Percentiles rank a stretch among this genome's conserved stretches.
Evolutionary conservation across 1,139 yeast genomes (phyloP).

Genomic region (Taphrina wiesneri): DNA sequence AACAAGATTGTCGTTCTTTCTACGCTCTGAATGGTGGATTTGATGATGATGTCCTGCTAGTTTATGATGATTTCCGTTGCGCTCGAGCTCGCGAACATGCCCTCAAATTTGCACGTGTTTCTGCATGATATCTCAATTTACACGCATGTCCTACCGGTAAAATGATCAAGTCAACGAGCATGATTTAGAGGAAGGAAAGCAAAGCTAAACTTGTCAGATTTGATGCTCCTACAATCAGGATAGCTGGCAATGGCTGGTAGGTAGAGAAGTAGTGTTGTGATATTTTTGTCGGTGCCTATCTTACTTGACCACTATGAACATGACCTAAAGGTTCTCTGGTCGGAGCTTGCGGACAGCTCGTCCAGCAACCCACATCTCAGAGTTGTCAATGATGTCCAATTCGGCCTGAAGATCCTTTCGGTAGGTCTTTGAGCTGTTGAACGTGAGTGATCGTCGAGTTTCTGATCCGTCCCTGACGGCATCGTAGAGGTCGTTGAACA

Average conservation of each 20-base stretch:
- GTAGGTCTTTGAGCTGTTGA: slow-evolving; percentile 97
- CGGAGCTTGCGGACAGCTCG: slow-evolving; percentile 99
- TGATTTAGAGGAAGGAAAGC: too few relatives aligned
- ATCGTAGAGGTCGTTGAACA: slow-evolving; percentile 91
- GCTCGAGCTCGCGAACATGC: neutral
- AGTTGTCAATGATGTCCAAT: slow-evolving; percentile 85
- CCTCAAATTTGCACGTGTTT: neutral
- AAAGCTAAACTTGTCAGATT: too few relatives aligned
- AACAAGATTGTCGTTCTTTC: neutral
- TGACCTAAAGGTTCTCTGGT: slow-evolving; percentile 72
- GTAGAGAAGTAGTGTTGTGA: neutral
- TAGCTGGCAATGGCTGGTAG: too few relatives aligned
- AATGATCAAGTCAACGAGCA: too few relatives aligned
- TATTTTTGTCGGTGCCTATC: neutral
- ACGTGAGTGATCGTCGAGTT: slow-evolving; percentile 96
- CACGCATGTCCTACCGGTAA: too few relatives aligned
- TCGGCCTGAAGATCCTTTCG: slow-evolving; percentile 94
- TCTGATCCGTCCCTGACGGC: slow-evolving; percentile 94
- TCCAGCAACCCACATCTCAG: slow-evolving; percentile 99
- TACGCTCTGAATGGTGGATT: neutral
- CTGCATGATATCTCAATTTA: neutral
- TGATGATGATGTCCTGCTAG: neutral
- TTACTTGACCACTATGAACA: neutral
- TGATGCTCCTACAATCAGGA: too few relatives aligned
- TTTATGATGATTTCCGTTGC: neutral